These are phyloP conservation scores for Prunus yedoensis DNA, from an alignment of 331 rosid species.

Conservation along the genomic window DNA sequence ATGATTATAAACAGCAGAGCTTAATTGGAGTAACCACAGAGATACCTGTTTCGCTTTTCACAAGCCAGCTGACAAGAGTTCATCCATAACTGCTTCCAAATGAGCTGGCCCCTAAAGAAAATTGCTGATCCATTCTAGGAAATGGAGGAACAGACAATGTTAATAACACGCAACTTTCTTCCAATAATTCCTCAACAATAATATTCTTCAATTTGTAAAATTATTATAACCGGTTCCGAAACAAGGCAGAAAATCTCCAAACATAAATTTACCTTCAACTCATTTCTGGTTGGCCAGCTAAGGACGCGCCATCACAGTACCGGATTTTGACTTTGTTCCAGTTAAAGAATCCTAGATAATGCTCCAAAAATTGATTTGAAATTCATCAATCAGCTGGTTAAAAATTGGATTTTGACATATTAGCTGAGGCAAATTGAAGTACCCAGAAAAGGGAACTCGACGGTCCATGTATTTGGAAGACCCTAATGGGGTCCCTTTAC, in stretches of 20 bases:
- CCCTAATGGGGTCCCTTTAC: constrained; percentile 51
- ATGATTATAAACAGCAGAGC: background rate
- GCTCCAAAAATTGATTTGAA: constrained; percentile 27
- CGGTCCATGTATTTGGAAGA: constrained; percentile 78
- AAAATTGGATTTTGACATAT: no score
- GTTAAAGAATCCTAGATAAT: constrained; percentile 73
- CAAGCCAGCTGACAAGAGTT: constrained; percentile 74
- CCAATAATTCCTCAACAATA: background rate
- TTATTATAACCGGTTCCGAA: background rate
- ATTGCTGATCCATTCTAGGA: constrained; percentile 44
- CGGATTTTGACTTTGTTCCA: constrained; percentile 96
- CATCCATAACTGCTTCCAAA: constrained; percentile 84
- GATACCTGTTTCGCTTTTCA: constrained; percentile 74
- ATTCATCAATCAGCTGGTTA: background rate
- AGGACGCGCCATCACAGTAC: constrained; percentile 94
- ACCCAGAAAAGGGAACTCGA: constrained; percentile 70
- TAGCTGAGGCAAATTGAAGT: constrained; percentile 6
- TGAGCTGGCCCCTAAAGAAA: constrained; percentile 90
- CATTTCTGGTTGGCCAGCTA: constrained; percentile 76
- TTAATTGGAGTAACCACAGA: background rate
- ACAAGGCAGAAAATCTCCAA: background rate
- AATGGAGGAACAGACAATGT: constrained; percentile 16
- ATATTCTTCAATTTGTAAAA: background rate
- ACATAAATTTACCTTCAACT: constrained; percentile 45
- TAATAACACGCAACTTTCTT: background rate